Base-by-base conservation (phyloP, 495 filamentous ascomycete genomes). In the Schizothecium vesticola region DNA sequence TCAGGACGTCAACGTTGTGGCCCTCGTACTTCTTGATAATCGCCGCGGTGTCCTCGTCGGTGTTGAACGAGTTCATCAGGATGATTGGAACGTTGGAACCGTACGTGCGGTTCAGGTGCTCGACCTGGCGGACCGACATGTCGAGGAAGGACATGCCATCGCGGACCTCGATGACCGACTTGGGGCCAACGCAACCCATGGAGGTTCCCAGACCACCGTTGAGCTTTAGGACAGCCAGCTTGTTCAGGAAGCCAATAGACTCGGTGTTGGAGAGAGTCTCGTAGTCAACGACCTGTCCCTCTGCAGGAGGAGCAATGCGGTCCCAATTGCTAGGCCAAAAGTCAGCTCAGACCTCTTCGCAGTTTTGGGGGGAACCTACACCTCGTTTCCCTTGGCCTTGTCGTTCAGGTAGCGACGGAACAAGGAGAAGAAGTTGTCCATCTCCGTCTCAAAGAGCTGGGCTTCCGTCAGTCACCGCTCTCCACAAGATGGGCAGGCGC, bases 11-110 rank as follows among this genome's bases (percentile, higher is more conserved):
- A 74, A 99, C 94, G 75, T 97, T 97, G 87, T 99, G 96, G 71
- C 95, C 96, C 84, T 99, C 94, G 83, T 99, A 99, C 85, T 99
- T 99, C 90, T 98, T 98, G 84, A 99, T 99, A 83, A 99, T 99
- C 79, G 92, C 95, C 72, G 92, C 90, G 68, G 95, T 99, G 78
- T 99, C 95, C 74, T 94, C 89, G 80, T 98, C 93, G 77, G 95
- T 99, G 87, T 99, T 99, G 91, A 99, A 99, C 66, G 95, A 98
- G 88, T 99, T 99, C 95, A 99, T 99, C 76, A 99, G 88, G 71
- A 99, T 90, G 83, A 99, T 97, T 56, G 95, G 95, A 23, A 99
- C 95, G 79, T 97, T 97, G 80, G 96, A 92, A 73, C 91, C 88
- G 84, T 97, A 98, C 58, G 91, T 97, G 77, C 93, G 91, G 89